Evolutionary conservation across 2,329 filamentous ascomycete genomes (phyloP).

Genomic region (Scytalidium sp.): DNA sequence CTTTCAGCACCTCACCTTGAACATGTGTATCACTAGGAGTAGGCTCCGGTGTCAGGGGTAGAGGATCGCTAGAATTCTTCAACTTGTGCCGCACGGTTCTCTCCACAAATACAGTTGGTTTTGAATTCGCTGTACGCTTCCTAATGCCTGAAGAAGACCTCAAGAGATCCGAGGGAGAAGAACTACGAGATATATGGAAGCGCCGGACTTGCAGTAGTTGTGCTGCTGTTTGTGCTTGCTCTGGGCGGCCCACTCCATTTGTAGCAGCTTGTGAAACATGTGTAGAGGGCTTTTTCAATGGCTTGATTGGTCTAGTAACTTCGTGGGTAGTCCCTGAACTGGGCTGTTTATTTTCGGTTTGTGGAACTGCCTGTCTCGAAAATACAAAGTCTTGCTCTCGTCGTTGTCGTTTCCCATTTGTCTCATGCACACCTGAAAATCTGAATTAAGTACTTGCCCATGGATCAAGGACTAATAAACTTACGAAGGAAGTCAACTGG

Average conservation of each 20-base stretch:
- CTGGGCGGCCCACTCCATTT: slow-evolving; percentile 1
- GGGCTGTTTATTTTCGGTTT: slow-evolving; percentile 1
- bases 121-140: slow-evolving; percentile 14
- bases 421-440: slow-evolving; percentile 25
- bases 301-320: slow-evolving; percentile 16
- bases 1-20: neutral
- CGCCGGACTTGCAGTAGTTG: slow-evolving; percentile 37
- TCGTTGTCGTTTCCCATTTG: slow-evolving; percentile 19
- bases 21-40: slow-evolving; percentile 12
- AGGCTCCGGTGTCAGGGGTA: slow-evolving; percentile 7
- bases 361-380: slow-evolving; percentile 17
- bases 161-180: slow-evolving; percentile 14
- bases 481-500: slow-evolving; percentile 30
- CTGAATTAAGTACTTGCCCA: neutral
- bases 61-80: neutral
- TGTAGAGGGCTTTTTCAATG: slow-evolving; percentile 12
- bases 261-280: slow-evolving; percentile 5
- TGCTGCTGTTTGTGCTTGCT: slow-evolving; percentile 1
- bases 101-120: slow-evolving; percentile 54
- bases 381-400: slow-evolving; percentile 23
- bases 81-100: slow-evolving; percentile 27
- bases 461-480: slow-evolving; percentile 5
- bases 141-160: slow-evolving; percentile 1
- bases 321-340: slow-evolving; percentile 5
- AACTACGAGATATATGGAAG: slow-evolving; percentile 53